Conservation (phyloP, 73 alveolate genomes). For the Symbiodinium natans region DNA sequence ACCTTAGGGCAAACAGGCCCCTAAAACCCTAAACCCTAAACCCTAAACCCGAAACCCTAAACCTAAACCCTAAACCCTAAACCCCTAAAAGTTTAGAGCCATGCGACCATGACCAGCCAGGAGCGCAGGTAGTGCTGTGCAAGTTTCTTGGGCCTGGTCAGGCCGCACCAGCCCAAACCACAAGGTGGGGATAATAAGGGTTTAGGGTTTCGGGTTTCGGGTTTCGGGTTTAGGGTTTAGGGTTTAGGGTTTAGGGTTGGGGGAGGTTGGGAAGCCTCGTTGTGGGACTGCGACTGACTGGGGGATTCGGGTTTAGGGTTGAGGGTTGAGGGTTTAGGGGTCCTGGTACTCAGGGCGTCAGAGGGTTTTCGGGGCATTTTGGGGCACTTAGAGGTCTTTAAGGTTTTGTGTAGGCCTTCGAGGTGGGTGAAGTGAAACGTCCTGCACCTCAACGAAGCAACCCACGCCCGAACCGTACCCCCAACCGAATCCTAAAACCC, state of each 20-base stretch:
- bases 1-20: background rate
- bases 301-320: background rate
- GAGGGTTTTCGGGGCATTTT: too few relatives aligned
- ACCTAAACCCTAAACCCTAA: background rate
- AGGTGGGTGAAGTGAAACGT: too few relatives aligned
- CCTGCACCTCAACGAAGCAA: too few relatives aligned
- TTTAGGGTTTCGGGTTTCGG: background rate
- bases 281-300: too few relatives aligned
- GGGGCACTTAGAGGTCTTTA: too few relatives aligned
- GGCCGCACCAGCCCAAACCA: too few relatives aligned
- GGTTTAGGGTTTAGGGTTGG: background rate
- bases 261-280: too few relatives aligned
- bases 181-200: too few relatives aligned
- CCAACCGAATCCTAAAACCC: too few relatives aligned
- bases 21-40: background rate
- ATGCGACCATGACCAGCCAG: background rate
- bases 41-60: background rate
- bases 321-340: background rate
- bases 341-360: background rate
- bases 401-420: too few relatives aligned
- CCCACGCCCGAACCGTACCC: too few relatives aligned
- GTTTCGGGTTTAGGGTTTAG: background rate
- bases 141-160: too few relatives aligned
- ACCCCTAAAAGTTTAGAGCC: background rate
- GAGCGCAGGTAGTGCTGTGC: background rate